phyloP scores from a whole-genome alignment of 176 grass and related monocot genomes.

The Aegilops tauschii region DNA sequence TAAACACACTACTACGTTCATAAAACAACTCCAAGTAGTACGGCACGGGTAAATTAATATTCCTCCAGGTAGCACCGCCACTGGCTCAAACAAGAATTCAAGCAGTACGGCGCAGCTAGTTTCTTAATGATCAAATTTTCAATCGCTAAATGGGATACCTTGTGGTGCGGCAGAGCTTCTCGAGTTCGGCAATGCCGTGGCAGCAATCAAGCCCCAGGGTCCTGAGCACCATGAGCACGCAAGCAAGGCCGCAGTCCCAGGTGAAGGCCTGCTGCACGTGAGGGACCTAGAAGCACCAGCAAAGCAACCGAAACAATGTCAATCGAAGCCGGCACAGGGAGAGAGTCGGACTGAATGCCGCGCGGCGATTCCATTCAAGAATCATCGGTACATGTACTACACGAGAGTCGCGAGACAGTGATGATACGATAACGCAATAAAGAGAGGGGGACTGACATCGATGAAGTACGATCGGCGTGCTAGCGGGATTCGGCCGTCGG shows the following conservation, averaged over 20 bases:
- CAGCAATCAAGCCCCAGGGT: conserved; percentile 66
- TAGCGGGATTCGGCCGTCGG: conserved; percentile 25
- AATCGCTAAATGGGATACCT: conserved; percentile 33
- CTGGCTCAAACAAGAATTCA: neutral
- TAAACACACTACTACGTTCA: neutral
- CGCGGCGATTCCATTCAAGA: neutral
- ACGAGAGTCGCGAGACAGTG: neutral
- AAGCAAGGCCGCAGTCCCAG: conserved; percentile 97
- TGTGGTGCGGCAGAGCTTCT: conserved; percentile 83
- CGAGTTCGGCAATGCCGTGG: conserved; percentile 66
- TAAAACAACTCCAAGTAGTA: neutral
- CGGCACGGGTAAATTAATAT: neutral
- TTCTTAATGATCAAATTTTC: neutral
- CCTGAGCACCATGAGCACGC: conserved; percentile 92
- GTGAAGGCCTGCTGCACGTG: conserved; percentile 89
- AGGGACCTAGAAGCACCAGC: conserved; percentile 56
- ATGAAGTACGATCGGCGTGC: conserved; percentile 54
- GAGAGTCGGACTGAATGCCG: neutral
- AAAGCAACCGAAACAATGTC: conserved; percentile 4
- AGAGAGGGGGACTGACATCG: conserved; percentile 47
- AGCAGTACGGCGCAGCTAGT: neutral
- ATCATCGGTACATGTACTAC: neutral
- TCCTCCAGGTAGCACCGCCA: neutral
- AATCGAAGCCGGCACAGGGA: neutral
- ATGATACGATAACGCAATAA: neutral